Evolutionary conservation across 352 stramenopile species (phyloP), one percentile per base, ranked within the genome.

Genomic region (Peronospora destructor): DNA sequence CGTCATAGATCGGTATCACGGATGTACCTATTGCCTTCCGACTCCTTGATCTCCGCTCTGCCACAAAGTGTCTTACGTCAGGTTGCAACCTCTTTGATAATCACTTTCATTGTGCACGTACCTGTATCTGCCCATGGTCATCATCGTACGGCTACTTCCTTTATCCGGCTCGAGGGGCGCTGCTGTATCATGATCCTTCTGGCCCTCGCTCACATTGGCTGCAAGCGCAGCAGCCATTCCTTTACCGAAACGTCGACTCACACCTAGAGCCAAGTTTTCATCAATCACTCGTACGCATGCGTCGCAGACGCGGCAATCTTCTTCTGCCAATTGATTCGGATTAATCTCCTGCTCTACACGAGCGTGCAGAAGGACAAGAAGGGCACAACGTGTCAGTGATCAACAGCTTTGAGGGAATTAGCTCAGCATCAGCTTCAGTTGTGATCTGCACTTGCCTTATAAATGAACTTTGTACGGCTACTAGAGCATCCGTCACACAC

Each of bases 1-100:
- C n/a, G 17, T 14, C 49, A 93, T 45, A 93, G 48, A 49, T 93
- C 82, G 14, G 73, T 85, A 63, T 93, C 82, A 34, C 82, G 77
- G 38, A 93, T 93, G 76, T 91, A 93, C 23, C 82, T 76, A 46
- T 93, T 93, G 53, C 82, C 82, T 65, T 93, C 82, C 45, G 79
- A 91, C 50, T 93, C 82, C 42, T 90, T 93, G 71, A 93, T 93
- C 52, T 93, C 82, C 30, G 82, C 82, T 49, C 82, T 93, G 36
- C 16, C 21, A 32, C 16, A 2, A 29, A 45, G 6, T 12, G 13
- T 19, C 29, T 10, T 9, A 43, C n/a, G n/a, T 53, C n/a, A 52
- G 48, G 19, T 9, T 25, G 40, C 25, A 6, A 26, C 30, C 4
- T n/a, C 25, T 30, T 34, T 6, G 11, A 40, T 34, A 46, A 3